Base-by-base conservation (phyloP, 2,329 filamentous ascomycete species). In the Fusarium abutilonis region DNA sequence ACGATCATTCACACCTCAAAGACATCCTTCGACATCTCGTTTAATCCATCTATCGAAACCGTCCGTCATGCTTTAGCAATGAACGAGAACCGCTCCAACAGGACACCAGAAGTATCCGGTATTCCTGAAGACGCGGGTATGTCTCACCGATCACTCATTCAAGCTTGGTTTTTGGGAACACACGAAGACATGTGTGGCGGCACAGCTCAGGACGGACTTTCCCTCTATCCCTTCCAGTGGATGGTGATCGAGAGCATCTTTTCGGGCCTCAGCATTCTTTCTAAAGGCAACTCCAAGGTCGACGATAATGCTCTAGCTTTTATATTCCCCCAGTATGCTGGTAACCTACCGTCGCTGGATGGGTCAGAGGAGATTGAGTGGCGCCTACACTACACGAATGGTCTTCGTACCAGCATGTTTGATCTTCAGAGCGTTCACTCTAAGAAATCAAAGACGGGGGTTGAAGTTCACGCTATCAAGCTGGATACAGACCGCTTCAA, bases 321-420 rank as follows among this genome's bases (percentile, higher is more conserved):
- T 1, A 35, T 68, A 1, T 70, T 70, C 17, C 68, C 68, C 5
- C 68, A 70, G 9, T 70, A 58, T 3, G 68, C 68, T 13, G 68
- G 68, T 4, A 64, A 50, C 6, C 21, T 68, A 10, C 68, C 68
- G 3, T 34, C 53, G 2, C 14, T 70, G 1, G 66, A 68, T 17
- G 66, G 64, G 3, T 66, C 68, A 1, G 68, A 70, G 21, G 68
- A 69, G 9, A 70, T 70, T 2, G 66, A 70, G 32, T 70, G 68
- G 68, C 64, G 47, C 2, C 44, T 69, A 4, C 39, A 42, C 9
- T 70, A 66, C 19, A 48, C 52, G 1, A 70, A 70, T 3, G 68
- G 66, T 2, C 43, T 67, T 3, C 13, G 56, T 13, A 41, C 42
- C 34, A 70, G 66, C 52, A 70, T 70, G 68, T 69, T 70, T 55